Base-by-base conservation (phyloP, 768 basidiomycete genomes). In the Russula dissimulans region DNA sequence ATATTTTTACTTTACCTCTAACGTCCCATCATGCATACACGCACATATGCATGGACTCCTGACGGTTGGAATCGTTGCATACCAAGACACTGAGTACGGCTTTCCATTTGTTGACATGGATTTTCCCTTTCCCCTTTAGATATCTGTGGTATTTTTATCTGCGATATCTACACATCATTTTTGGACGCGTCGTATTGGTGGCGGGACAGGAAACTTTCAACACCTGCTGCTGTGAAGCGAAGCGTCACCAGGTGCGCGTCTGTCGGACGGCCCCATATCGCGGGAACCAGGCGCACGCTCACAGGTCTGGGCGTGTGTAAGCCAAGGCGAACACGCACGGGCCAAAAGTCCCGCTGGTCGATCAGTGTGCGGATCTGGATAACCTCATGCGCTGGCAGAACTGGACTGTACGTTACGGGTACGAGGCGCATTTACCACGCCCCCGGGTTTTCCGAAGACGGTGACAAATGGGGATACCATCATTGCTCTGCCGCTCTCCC, bases 321-420 rank as follows among this genome's bases (percentile, higher is more conserved):
- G 45, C 39, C 39, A 43, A 41, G 46, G 4, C n/a, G 34, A 36
- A 36, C 10, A 14, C 10, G 38, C 46, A 10, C 17, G 4, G 14
- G 5, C 12, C 36, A 10, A 17, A 36, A 4, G 10, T 4, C 11
- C 45, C 47, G 38, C 29, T 51, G 14, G 55, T 43, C 56, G 60
- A 56, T 56, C 56, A 59, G 39, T 39, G 44, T 34, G 41, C 47
- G 61, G 51, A 57, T 57, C 55, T 62, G 31, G 61, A 57, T 57
- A 57, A 57, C 26, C 61, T 62, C 51, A 29, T 39, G 38, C 34
- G 51, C 34, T 36, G 34, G 34, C 34, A 36, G 34, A 36, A 36
- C 34, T 26, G 31, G 31, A 14, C 18, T 39, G 44, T 61, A 61
- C 56, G 51, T 57, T 26, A 26, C 22, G 57, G 39, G 29, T 36